Percentiles rank a stretch among this genome's conserved stretches.
Evolutionary conservation across 257 asterid genomes (phyloP).

Genomic region (Gentiana straminea): DNA sequence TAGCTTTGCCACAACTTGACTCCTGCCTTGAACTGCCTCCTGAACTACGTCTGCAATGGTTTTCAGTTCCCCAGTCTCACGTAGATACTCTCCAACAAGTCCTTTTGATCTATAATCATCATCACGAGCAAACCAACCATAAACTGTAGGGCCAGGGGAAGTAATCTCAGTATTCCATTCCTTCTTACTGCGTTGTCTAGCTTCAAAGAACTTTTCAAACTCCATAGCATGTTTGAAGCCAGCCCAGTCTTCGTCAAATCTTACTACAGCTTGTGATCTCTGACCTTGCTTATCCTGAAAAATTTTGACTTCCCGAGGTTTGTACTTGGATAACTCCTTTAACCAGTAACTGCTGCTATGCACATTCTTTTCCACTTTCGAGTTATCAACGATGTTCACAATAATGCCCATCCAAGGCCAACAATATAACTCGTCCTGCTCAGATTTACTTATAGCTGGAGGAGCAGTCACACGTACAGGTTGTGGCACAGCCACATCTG

Average conservation of each 20-base stretch:
- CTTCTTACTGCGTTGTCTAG: slow-evolving; percentile 29
- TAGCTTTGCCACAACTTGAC: slow-evolving; percentile 33
- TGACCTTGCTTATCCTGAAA: slow-evolving; percentile 18
- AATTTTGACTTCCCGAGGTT: slow-evolving; percentile 29
- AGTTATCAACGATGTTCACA: slow-evolving; percentile 31
- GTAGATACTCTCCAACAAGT: slow-evolving; percentile 37
- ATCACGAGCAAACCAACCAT: slow-evolving; percentile 48
- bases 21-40: slow-evolving; percentile 30
- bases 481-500: slow-evolving; percentile 31
- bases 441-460: slow-evolving; percentile 15
- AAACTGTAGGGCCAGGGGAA: slow-evolving; percentile 22
- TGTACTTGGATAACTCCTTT: slow-evolving; percentile 29
- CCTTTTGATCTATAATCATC: slow-evolving; percentile 42
- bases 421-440: slow-evolving; percentile 37
- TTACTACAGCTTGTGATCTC: slow-evolving; percentile 26
- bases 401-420: slow-evolving; percentile 75
- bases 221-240: slow-evolving; percentile 42
- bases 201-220: slow-evolving; percentile 38
- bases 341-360: slow-evolving; percentile 26
- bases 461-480: slow-evolving; percentile 24
- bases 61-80: slow-evolving; percentile 24
- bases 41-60: slow-evolving; percentile 26
- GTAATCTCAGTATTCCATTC: slow-evolving; percentile 4
- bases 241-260: slow-evolving; percentile 39
- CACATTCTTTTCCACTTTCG: slow-evolving; percentile 13